These are phyloP conservation scores for Cubamyces lactineus DNA, from an alignment of 768 basidiomycete genomes.

Conservation along the genomic window DNA sequence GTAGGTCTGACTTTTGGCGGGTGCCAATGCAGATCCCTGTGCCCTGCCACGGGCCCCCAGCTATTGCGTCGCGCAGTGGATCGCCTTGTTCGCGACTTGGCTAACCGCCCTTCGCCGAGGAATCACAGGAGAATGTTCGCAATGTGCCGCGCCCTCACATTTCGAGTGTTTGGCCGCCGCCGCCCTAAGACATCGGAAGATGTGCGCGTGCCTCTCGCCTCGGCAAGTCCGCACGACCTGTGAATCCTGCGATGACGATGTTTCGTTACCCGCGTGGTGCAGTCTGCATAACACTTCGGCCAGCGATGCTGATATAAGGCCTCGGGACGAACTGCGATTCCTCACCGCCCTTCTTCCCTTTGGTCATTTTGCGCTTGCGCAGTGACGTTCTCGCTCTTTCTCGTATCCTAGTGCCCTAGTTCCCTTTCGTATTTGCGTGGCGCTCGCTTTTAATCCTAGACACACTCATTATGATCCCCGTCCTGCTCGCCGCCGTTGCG, in stretches of 20 bases:
- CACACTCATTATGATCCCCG: slow-evolving; percentile 19
- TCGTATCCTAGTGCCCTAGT: slow-evolving; percentile 1
- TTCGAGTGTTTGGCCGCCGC: background rate
- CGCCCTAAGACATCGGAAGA: background rate
- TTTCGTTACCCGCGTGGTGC: slow-evolving; percentile 9
- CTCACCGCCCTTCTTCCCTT: background rate
- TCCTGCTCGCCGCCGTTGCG: slow-evolving; percentile 19
- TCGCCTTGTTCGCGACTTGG: background rate
- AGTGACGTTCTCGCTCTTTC: background rate
- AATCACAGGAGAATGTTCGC: background rate
- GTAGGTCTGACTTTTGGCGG: background rate
- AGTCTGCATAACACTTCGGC: background rate
- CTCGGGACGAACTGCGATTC: background rate
- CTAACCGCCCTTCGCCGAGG: background rate
- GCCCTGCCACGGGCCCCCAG: background rate
- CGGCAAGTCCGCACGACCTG: background rate
- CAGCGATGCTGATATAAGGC: background rate
- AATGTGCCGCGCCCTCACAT: background rate
- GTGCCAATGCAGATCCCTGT: slow-evolving; percentile 1
- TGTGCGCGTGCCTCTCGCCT: background rate
- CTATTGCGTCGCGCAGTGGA: background rate
- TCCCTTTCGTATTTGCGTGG: background rate
- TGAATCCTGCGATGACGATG: slow-evolving; percentile 10
- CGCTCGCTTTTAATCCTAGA: slow-evolving; percentile 1
- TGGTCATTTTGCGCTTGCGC: slow-evolving; percentile 7